Conservation (phyloP, 768 basidiomycete species). For the Leucocoprinus sp. region DNA sequence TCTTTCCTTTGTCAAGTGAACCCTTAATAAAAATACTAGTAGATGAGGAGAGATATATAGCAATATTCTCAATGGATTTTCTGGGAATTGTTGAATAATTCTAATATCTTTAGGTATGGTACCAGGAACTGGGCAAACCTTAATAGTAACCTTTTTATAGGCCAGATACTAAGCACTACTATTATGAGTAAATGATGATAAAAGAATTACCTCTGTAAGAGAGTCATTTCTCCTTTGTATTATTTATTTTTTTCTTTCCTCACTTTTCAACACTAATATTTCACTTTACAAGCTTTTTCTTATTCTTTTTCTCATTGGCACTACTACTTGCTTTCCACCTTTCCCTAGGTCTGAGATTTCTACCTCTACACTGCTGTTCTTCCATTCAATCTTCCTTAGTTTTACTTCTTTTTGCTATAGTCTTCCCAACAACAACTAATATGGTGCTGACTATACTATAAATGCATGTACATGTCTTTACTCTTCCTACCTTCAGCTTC, state of each 20-base stretch:
- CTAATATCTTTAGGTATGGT: conserved; percentile 1
- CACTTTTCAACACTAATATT: neutral
- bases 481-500: conserved; percentile 11
- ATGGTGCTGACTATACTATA: conserved; percentile 16
- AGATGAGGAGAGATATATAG: neutral
- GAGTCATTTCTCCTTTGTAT: neutral
- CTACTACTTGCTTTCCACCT: neutral
- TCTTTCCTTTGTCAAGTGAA: neutral
- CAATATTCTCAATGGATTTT: conserved; percentile 1
- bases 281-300: neutral
- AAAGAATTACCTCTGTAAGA: neutral
- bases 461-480: conserved; percentile 18
- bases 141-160: conserved; percentile 9
- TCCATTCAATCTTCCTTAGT: conserved; percentile 9
- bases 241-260: neutral
- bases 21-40: neutral
- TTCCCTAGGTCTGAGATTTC: neutral
- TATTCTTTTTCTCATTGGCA: neutral
- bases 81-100: neutral
- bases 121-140: conserved; percentile 3
- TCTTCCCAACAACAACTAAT: conserved; percentile 13
- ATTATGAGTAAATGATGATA: neutral
- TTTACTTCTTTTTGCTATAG: conserved; percentile 17
- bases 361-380: neutral
- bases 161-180: neutral